These are phyloP conservation scores for Ustilago loliicola DNA, from an alignment of 1,284 basidiomycete genomes.

Conservation along the genomic window DNA sequence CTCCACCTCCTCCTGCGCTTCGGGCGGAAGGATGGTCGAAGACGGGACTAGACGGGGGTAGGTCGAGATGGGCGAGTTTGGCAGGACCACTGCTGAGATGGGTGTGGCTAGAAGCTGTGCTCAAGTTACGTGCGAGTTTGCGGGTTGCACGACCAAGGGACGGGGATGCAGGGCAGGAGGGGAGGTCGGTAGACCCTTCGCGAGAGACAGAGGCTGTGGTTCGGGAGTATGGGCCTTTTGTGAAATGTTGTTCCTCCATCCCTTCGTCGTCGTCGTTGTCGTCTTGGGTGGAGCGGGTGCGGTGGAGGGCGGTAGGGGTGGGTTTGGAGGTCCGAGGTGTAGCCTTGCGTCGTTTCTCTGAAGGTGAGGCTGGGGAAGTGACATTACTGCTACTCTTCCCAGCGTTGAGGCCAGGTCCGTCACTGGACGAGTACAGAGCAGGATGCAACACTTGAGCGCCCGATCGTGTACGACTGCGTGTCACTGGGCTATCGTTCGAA, in stretches of 20 bases:
- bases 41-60: slow-evolving; percentile 43
- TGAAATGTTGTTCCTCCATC: slow-evolving; percentile 21
- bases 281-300: neutral
- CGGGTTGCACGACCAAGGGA: slow-evolving; percentile 28
- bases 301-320: neutral
- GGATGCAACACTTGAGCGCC: slow-evolving; percentile 46
- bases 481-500: slow-evolving; percentile 52
- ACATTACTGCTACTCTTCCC: slow-evolving; percentile 52
- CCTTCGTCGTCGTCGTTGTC: slow-evolving; percentile 36
- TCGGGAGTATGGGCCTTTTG: slow-evolving; percentile 43
- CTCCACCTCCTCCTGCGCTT: slow-evolving; percentile 19
- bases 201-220: slow-evolving; percentile 18
- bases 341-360: slow-evolving; percentile 10
- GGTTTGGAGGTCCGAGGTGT: neutral
- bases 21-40: slow-evolving; percentile 44
- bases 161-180: slow-evolving; percentile 42
- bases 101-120: slow-evolving; percentile 15
- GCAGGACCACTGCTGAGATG: slow-evolving; percentile 21
- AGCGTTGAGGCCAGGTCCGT: slow-evolving; percentile 17
- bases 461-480: slow-evolving; percentile 48
- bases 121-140: slow-evolving; percentile 37
- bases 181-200: slow-evolving; percentile 37
- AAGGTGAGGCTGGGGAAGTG: slow-evolving; percentile 55
- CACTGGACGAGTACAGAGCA: slow-evolving; percentile 53
- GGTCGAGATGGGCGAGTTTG: slow-evolving; percentile 38